Percentiles rank a stretch among this genome's conserved stretches.
Conservation (phyloP, 2,329 filamentous ascomycete species). For the Pseudocercospora fuligena region DNA sequence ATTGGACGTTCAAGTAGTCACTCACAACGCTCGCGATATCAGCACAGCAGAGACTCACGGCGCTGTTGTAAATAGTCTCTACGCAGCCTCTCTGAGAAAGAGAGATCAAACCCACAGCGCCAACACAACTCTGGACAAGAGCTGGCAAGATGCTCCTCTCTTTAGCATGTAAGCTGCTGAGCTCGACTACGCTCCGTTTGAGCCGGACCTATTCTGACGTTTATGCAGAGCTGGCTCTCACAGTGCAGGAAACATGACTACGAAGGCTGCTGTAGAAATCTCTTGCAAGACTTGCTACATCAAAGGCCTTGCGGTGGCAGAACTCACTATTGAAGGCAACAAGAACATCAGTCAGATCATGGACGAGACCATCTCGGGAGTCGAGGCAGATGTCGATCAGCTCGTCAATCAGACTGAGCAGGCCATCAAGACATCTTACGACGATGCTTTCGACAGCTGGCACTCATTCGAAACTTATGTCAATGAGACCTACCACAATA, state of each 20-base stretch:
- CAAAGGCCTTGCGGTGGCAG: constrained; percentile 8
- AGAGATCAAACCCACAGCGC: background rate
- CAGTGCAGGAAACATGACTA: background rate
- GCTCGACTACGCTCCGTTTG: too few relatives aligned
- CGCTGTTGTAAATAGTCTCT: background rate
- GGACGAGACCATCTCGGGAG: background rate
- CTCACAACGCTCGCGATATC: background rate
- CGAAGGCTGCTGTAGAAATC: background rate
- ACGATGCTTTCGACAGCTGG: constrained; percentile 22
- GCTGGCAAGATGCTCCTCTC: background rate
- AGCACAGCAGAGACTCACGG: background rate
- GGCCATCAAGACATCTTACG: background rate
- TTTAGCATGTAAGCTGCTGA: background rate
- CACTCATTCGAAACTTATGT: constrained; percentile 13
- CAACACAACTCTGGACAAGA: background rate
- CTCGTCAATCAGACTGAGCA: background rate
- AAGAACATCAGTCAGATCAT: constrained; percentile 3
- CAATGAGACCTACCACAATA: background rate
- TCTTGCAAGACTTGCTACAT: constrained; percentile 12
- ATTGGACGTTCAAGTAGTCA: background rate
- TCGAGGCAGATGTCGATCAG: background rate
- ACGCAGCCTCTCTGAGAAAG: background rate
- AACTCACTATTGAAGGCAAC: background rate
- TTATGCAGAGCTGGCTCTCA: background rate
- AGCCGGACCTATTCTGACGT: background rate